Conservation (phyloP, 2,329 filamentous ascomycete genomes). For the Cladosporium sp. region DNA sequence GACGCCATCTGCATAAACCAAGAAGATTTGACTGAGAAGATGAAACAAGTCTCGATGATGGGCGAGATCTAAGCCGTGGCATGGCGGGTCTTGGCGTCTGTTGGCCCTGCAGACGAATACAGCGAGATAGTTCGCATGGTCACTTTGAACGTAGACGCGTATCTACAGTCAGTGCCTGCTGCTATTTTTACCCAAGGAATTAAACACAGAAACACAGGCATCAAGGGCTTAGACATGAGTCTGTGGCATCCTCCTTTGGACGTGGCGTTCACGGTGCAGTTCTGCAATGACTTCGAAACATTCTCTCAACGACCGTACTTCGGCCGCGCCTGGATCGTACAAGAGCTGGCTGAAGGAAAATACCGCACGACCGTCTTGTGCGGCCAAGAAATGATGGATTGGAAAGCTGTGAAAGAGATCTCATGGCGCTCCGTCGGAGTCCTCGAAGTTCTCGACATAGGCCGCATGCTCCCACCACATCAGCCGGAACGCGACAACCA, state of each 20-base stretch:
- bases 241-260: neutral
- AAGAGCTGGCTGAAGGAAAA: neutral
- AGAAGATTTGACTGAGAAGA: slow-evolving; percentile 17
- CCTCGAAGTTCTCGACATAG: neutral
- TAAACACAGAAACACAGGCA: too few relatives aligned
- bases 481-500: too few relatives aligned
- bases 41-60: slow-evolving; percentile 24
- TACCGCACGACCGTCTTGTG: neutral
- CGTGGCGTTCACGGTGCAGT: too few relatives aligned
- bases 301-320: neutral
- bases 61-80: slow-evolving; percentile 18
- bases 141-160: neutral
- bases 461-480: too few relatives aligned
- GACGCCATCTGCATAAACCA: slow-evolving; percentile 27
- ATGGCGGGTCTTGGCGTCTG: neutral
- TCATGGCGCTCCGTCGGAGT: too few relatives aligned
- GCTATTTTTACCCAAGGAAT: neutral
- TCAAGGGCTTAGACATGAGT: too few relatives aligned
- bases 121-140: too few relatives aligned
- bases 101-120: neutral
- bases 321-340: neutral
- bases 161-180: too few relatives aligned
- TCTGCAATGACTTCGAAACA: neutral
- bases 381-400: neutral
- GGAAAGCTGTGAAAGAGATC: too few relatives aligned